phyloP scores from a whole-genome alignment of 257 asterid genomes.

The Penstemon newberryi region DNA sequence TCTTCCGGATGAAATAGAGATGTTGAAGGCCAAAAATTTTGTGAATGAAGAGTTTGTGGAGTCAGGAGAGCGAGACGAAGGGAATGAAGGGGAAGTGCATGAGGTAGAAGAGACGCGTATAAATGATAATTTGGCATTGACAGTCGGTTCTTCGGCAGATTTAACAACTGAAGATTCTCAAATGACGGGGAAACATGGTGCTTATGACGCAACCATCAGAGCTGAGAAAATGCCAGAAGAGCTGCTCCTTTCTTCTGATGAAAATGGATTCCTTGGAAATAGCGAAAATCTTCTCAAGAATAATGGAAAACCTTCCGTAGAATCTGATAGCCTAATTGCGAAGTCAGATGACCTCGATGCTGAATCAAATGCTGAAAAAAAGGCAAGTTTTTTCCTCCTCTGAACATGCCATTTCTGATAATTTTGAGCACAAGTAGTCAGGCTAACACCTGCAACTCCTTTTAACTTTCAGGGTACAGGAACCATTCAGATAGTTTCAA shows the following conservation, averaged over 20 bases:
- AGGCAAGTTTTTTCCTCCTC: constrained; percentile 45
- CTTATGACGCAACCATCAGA: constrained; percentile 41
- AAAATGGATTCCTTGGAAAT: constrained; percentile 36
- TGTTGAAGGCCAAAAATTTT: constrained; percentile 40
- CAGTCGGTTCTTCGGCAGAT: constrained; percentile 43
- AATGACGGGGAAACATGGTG: constrained; percentile 36
- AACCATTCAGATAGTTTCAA: constrained; percentile 90
- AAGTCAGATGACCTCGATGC: constrained; percentile 50
- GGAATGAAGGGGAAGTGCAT: constrained; percentile 36
- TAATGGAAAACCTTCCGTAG: constrained; percentile 41
- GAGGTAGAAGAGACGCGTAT: constrained; percentile 44
- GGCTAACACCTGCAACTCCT: constrained; percentile 24
- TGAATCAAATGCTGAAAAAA: constrained; percentile 59
- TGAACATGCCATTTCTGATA: constrained; percentile 23
- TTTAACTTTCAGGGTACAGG: constrained; percentile 64
- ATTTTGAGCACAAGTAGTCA: constrained; percentile 17
- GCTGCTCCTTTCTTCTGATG: constrained; percentile 40
- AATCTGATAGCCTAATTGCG: constrained; percentile 36
- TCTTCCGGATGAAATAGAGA: constrained; percentile 51
- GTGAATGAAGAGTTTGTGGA: constrained; percentile 37
- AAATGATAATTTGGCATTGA: constrained; percentile 36
- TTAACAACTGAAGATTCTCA: constrained; percentile 41
- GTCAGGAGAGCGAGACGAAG: constrained; percentile 39
- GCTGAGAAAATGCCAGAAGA: constrained; percentile 47
- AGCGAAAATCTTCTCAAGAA: constrained; percentile 38